Conservation (phyloP, 169 alveolate genomes). For the Cryptosporidium ubiquitum region DNA sequence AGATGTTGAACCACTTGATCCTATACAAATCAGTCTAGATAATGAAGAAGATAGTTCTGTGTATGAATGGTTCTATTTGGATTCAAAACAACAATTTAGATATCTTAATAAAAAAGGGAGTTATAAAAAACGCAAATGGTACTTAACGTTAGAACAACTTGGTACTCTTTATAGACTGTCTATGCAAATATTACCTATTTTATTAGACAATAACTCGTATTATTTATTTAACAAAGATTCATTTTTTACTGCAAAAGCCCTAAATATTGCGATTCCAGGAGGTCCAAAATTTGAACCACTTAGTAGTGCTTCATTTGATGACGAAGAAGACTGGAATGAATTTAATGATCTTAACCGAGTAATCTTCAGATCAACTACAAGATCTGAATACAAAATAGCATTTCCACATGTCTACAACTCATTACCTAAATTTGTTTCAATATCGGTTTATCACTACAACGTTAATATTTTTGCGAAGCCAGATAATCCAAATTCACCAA, state of each 20-base stretch:
- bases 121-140: slow-evolving; percentile 93
- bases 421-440: slow-evolving; percentile 93
- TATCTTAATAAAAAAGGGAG: slow-evolving; percentile 87
- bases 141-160: slow-evolving; percentile 94
- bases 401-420: slow-evolving; percentile 98
- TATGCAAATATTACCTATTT: slow-evolving; percentile 95
- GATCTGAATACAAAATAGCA: slow-evolving; percentile 99
- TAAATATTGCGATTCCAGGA: slow-evolving; percentile 99
- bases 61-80: slow-evolving; percentile 98
- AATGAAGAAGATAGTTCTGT: slow-evolving; percentile 98
- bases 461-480: slow-evolving; percentile 89
- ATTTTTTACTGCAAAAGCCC: slow-evolving; percentile 99
- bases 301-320: slow-evolving; percentile 94
- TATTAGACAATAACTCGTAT: slow-evolving; percentile 96
- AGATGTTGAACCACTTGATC: slow-evolving; percentile 98
- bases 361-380: slow-evolving; percentile 93
- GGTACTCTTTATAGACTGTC: slow-evolving; percentile 98
- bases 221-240: slow-evolving; percentile 96
- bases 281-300: slow-evolving; percentile 99
- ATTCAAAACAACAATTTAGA: slow-evolving; percentile 78
- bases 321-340: slow-evolving; percentile 99
- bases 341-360: slow-evolving; percentile 98
- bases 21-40: slow-evolving; percentile 98
- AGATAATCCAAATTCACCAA: slow-evolving; percentile 90
- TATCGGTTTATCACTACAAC: slow-evolving; percentile 88